Evolutionary conservation across 176 grass and related monocot species (phyloP).

Genomic region (Panicum miliaceum): DNA sequence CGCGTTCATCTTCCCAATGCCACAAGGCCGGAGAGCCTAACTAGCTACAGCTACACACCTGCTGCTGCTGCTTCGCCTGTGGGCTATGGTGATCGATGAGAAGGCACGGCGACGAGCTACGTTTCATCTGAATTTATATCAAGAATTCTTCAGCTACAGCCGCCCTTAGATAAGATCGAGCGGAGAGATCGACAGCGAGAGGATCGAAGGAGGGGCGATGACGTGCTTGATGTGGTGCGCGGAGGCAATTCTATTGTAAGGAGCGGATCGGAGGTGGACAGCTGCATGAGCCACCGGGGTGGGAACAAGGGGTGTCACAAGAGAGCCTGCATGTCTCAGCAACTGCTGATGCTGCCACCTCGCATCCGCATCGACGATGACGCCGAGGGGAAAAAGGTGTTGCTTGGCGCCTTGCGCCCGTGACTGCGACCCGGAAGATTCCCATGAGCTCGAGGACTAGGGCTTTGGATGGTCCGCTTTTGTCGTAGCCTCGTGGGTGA

Average conservation of each 20-base stretch:
- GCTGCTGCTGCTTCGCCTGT: neutral
- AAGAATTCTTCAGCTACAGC: neutral
- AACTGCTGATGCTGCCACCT: constrained; percentile 14
- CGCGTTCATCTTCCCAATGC: constrained; percentile 45
- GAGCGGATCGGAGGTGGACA: constrained; percentile 36
- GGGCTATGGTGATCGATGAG: neutral
- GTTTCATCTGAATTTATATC: constrained; percentile 40
- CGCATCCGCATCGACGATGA: constrained; percentile 22
- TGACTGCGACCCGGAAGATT: constrained; percentile 41
- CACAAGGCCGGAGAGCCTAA: neutral
- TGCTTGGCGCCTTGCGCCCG: constrained; percentile 25
- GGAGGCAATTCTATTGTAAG: neutral
- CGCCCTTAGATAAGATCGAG: constrained; percentile 36
- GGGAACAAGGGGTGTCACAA: constrained; percentile 38
- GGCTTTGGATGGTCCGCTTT: constrained; percentile 39
- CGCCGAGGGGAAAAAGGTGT: constrained; percentile 49
- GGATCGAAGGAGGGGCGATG: no score
- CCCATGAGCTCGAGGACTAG: constrained; percentile 28
- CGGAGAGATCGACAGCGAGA: constrained; percentile 16
- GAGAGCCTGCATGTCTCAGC: constrained; percentile 28
- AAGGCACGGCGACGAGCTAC: neutral
- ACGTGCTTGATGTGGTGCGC: neutral
- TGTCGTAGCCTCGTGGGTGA: constrained; percentile 40
- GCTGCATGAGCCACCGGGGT: constrained; percentile 47
- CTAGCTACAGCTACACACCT: neutral